phyloP scores from a whole-genome alignment of 1,284 basidiomycete genomes.

The Moniliophthora roreri region DNA sequence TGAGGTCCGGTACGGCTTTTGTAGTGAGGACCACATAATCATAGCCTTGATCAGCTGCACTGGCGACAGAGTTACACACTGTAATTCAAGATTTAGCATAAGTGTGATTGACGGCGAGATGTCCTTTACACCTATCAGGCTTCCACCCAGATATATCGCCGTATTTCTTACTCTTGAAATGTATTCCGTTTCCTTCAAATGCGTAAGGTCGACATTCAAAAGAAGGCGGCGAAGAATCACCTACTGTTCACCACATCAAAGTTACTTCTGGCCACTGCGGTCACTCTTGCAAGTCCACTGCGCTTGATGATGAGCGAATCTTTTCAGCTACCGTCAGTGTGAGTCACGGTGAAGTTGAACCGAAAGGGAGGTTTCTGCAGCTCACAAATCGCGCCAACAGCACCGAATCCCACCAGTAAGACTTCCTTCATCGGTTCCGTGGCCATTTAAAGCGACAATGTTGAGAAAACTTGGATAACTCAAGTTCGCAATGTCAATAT shows the following conservation, averaged over 20 bases:
- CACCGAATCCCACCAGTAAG: conserved; percentile 19
- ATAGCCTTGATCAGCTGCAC: conserved; percentile 17
- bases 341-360: neutral
- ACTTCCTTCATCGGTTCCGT: conserved; percentile 13
- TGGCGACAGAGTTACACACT: conserved; percentile 15
- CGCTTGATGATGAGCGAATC: conserved; percentile 14
- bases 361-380: neutral
- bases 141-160: conserved; percentile 17
- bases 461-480: too few species aligned
- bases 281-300: conserved; percentile 16
- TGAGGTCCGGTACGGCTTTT: conserved; percentile 58
- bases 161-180: conserved; percentile 17
- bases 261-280: conserved; percentile 22
- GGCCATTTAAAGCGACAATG: too few species aligned
- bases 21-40: conserved; percentile 15
- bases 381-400: conserved; percentile 20
- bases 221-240: neutral
- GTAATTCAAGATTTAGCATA: neutral
- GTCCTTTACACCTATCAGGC: conserved; percentile 16
- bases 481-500: too few species aligned
- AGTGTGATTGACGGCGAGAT: neutral
- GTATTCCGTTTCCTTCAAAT: conserved; percentile 15
- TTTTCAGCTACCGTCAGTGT: neutral
- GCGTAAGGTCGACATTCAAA: neutral
- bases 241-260: conserved; percentile 16